Evolutionary conservation across 2,329 filamentous ascomycete genomes (phyloP), one percentile per base, ranked within the genome.

Genomic region (Verticillium nonalfalfae): DNA sequence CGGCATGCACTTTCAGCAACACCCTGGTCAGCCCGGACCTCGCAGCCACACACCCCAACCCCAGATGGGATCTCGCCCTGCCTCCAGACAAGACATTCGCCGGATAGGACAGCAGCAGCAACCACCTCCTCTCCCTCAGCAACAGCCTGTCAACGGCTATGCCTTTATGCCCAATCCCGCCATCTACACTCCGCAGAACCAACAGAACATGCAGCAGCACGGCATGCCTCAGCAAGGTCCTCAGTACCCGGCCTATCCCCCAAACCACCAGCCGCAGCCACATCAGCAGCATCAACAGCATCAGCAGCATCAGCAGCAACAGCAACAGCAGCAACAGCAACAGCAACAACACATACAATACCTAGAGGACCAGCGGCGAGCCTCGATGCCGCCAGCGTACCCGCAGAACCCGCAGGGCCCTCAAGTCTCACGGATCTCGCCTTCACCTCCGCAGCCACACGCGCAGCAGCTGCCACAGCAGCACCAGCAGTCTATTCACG

Each of bases 21-120:
- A 76, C 52, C 68, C 71, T 35, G 67, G 71, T 9, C 76, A 76
- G 58, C 74, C 79, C 68, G 70, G 73, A n/a, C 79, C 78, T 60
- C 86, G 93, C 65, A 88, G 90, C 60, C 88, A 90, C 64, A 96
- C 93, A 7, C 93, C 93, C 15, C 90, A 96, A 70, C 90, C 91
- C 4, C 85, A 87, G 65, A 84, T 85, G 68, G 83, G 85, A 61
- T 96, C 93, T 31, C 84, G 91, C 57, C 91, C 91, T 1, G 85
- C 86, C 7, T 97, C 93, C 7, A 84, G 93, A 68, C 93, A 92
- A 72, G 89, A 92, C 67, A 82, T 90, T 66, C 88, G 90, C 67
- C 86, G 91, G 56, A 83, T 89, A 67, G 90, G 88, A 4, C 85
- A 86, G 40, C 89, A 87, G 67, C 80, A 82, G 61, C 81, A 84